Evolutionary conservation across 2,329 filamentous ascomycete genomes (phyloP), one percentile per base, ranked within the genome.

Genomic region (Incumbomyces delicatus): DNA sequence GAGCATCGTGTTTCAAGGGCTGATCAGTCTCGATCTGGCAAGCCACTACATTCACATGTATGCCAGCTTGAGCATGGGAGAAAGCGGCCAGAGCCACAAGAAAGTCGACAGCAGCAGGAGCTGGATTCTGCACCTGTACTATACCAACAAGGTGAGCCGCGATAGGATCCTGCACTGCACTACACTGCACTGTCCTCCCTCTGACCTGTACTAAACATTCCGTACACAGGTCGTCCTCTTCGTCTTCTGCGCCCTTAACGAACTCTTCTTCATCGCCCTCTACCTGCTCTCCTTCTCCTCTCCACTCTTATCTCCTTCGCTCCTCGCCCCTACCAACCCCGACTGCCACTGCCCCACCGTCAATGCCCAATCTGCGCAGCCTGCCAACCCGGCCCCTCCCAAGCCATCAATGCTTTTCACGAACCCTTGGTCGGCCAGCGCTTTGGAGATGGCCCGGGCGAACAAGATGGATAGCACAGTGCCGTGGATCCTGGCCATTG

Each of bases 11-110:
- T 98, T 98, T 76, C 92, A 98, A 72, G 80, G 83, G 37, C 71
- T 98, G 61, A 95, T 98, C 66, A 85, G 84, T 46, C 71, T 98
- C 59, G 92, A 98, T 67, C 76, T 98, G 54, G 85, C 92, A 22
- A 95, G 88, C 64, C 92, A 98, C 68, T 98, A 96, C 65, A 90
- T 96, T 74, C 92, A 98, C 71, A 98, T 98, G 92, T 96, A 94
- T 64, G 87, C 89, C 11, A 95, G 88, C 1, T 72, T 95, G 60
- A 82, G 83, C 54, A 92, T 95, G 80, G 87, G 85, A 45, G 87
- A 87, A 44, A 76, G 79, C 45, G 78, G 81, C 14, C 72, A 78
- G 57, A 86, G 88, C 71, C 92, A 98, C 72, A 98, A 98, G 80
- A 89, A 85, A 58, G 82, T 98, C 44, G 87, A 94, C 63, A 83